Percentiles rank a stretch among this genome's conserved stretches.
Evolutionary conservation across 2,329 filamentous ascomycete genomes (phyloP).

Genomic region (Nigrograna mackinnonii): DNA sequence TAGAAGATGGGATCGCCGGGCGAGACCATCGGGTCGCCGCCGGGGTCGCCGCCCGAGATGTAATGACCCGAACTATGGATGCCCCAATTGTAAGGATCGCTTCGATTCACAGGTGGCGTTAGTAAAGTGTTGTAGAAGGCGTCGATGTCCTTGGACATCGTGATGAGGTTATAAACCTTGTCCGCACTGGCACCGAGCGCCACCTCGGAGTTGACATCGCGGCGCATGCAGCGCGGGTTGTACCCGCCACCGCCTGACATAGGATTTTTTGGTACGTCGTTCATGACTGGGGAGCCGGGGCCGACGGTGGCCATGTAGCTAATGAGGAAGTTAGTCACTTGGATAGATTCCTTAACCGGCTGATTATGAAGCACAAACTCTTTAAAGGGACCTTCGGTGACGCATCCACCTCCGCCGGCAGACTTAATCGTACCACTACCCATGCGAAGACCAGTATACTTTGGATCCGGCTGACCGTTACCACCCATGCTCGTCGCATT

Average conservation of each 20-base stretch:
- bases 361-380: slow-evolving; percentile 24
- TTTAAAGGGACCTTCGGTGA: slow-evolving; percentile 54
- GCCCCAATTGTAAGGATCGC: slow-evolving; percentile 33
- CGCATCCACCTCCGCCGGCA: slow-evolving; percentile 58
- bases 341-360: not conserved
- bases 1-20: slow-evolving; percentile 52
- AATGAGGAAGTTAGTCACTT: not conserved
- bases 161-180: slow-evolving; percentile 22
- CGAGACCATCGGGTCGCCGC: slow-evolving; percentile 48
- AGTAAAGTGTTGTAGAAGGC: slow-evolving; percentile 42
- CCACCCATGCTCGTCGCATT: slow-evolving; percentile 50
- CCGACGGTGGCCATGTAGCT: slow-evolving; percentile 45
- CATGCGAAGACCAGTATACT: too few species aligned
- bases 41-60: slow-evolving; percentile 24
- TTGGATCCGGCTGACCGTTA: slow-evolving; percentile 46
- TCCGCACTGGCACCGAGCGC: slow-evolving; percentile 14
- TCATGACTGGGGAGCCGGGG: slow-evolving; percentile 45
- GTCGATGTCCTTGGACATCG: slow-evolving; percentile 19
- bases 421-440: slow-evolving; percentile 40
- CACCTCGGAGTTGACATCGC: slow-evolving; percentile 35
- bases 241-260: slow-evolving; percentile 19
- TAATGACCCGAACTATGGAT: slow-evolving; percentile 48
- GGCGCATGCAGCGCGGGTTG: slow-evolving; percentile 38
- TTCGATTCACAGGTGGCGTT: slow-evolving; percentile 25
- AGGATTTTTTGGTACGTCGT: slow-evolving; percentile 30